These are phyloP conservation scores for Pseudogymnoascus sp. DNA, from an alignment of 2,329 filamentous ascomycete species.

Conservation along the genomic window DNA sequence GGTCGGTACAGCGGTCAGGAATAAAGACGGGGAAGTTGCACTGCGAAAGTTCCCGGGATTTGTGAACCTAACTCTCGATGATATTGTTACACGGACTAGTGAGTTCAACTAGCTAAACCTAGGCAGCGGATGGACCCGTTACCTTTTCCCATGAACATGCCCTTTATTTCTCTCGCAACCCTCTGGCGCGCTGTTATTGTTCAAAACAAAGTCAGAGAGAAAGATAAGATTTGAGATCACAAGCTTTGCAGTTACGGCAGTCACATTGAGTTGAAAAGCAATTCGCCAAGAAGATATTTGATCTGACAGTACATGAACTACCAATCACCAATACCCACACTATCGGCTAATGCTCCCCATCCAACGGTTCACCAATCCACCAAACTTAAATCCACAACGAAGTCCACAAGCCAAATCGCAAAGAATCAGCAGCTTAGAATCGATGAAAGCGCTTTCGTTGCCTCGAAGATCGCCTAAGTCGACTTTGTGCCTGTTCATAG, in stretches of 20 bases:
- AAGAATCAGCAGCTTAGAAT: neutral
- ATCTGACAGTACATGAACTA: neutral
- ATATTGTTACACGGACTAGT: neutral
- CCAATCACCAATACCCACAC: neutral
- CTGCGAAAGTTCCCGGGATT: neutral
- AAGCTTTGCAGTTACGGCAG: neutral
- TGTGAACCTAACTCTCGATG: neutral
- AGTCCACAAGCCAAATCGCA: neutral
- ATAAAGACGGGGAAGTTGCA: neutral
- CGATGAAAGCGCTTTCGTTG: neutral
- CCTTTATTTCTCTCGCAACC: neutral
- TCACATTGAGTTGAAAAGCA: neutral
- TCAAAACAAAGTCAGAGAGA: neutral
- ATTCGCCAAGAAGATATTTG: neutral
- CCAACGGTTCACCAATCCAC: neutral
- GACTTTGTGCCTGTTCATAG: neutral
- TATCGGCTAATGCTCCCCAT: neutral
- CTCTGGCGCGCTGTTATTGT: neutral
- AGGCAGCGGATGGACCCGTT: neutral
- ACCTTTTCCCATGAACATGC: neutral
- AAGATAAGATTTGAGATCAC: neutral
- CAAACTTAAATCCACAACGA: neutral
- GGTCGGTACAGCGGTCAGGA: constrained; percentile 23
- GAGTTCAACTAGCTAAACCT: neutral
- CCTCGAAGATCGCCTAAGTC: neutral